Conservation (phyloP, 352 stramenopile species). For the Thalassiosira gravida region DNA sequence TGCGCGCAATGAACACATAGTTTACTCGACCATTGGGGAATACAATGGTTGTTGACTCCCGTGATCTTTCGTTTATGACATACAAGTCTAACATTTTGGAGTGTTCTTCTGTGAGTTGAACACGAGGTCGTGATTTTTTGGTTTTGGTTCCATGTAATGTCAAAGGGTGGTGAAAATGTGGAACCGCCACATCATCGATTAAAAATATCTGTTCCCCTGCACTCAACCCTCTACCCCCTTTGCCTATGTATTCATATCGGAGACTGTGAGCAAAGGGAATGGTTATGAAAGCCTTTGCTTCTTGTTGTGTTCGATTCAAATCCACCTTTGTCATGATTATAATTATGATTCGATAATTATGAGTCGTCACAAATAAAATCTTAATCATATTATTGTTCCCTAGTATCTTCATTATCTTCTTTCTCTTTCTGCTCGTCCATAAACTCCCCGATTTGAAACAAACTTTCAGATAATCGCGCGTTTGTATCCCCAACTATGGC, state of each 20-base stretch:
- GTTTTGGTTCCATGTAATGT: constrained; percentile 13
- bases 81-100: neutral
- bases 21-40: constrained; percentile 29
- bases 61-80: constrained; percentile 14
- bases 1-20: constrained; percentile 18
- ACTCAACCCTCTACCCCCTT: constrained; percentile 7
- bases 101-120: constrained; percentile 18
- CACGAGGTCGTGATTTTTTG: constrained; percentile 14
- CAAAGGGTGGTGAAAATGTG: constrained; percentile 12
- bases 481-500: no score
- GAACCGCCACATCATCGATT: neutral
- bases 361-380: no score
- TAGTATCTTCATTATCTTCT: no score
- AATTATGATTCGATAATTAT: no score
- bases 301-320: no score
- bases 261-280: constrained; percentile 13
- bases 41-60: constrained; percentile 6
- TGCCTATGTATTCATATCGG: constrained; percentile 13
- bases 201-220: constrained; percentile 17
- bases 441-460: no score
- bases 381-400: no score
- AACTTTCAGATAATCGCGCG: no score
- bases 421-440: no score
- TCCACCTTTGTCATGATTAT: no score
- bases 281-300: no score